phyloP scores from a whole-genome alignment of 495 filamentous ascomycete genomes.

The Hyphodiscus hymeniophilus region DNA sequence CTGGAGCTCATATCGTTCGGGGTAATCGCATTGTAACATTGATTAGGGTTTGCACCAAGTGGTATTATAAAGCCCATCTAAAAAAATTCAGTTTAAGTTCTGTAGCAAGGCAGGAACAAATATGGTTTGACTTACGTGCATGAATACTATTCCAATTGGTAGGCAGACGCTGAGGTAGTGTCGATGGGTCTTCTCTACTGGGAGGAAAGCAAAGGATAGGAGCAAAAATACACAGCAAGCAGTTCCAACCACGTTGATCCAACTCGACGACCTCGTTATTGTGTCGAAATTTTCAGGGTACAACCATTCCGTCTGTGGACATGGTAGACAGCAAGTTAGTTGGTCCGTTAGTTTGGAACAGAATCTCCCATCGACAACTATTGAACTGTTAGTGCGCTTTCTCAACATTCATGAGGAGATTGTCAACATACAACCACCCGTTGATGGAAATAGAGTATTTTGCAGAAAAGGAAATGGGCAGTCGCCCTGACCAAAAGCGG shows the following conservation, averaged over 20 bases:
- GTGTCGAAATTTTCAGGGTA: constrained; percentile 69
- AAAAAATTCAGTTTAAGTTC: constrained; percentile 19
- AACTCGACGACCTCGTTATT: constrained; percentile 59
- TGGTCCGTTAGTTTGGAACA: constrained; percentile 39
- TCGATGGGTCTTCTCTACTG: constrained; percentile 81
- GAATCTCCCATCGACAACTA: constrained; percentile 53
- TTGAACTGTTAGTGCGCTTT: constrained; percentile 12
- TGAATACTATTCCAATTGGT: constrained; percentile 60
- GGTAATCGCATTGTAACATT: constrained; percentile 87
- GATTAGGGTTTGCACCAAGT: constrained; percentile 65
- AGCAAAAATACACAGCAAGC: constrained; percentile 68
- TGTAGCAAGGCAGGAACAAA: neutral
- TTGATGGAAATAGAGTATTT: constrained; percentile 45
- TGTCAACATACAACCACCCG: constrained; percentile 57
- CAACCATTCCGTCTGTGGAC: constrained; percentile 74
- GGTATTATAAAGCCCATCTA: constrained; percentile 86
- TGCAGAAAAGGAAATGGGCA: constrained; percentile 63
- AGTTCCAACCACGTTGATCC: constrained; percentile 69
- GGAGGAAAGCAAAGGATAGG: constrained; percentile 72
- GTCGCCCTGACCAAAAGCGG: constrained; percentile 26
- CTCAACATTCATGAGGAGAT: neutral
- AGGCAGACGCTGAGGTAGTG: constrained; percentile 90
- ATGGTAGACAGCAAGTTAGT: constrained; percentile 75
- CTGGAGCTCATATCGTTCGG: constrained; percentile 86
- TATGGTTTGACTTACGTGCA: constrained; percentile 54